Base-by-base conservation (phyloP, 805 yeast species). In the Teunomyces cretensis region DNA sequence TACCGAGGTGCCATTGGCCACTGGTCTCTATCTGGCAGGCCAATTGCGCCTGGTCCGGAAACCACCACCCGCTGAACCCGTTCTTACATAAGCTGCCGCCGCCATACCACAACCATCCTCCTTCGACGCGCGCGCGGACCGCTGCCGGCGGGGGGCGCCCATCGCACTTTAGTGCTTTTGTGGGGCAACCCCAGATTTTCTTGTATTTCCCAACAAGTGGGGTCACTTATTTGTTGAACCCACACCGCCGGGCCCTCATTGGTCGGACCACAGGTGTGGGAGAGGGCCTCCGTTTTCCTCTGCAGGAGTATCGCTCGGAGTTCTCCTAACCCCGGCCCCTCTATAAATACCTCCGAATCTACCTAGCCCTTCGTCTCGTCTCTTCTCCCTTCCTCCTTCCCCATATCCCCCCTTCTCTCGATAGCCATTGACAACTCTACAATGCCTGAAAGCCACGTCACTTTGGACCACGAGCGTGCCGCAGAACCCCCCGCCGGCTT, bases 401-500 rank as follows among this genome's bases (percentile, higher is more conserved):
- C n/a, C n/a, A n/a, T n/a, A n/a, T n/a, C n/a, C n/a, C n/a, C n/a
- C n/a, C n/a, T n/a, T n/a, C n/a, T n/a, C n/a, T n/a, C n/a, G n/a
- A n/a, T n/a, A n/a, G n/a, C n/a, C 8, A 11, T 12, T 32, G 8
- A 9, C 12, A n/a, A 5, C 14, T n/a, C 14, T 11, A 19, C 6
- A 28, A 44, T 45, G 48, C 48, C 48, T 12, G 48, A 45, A 41
- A 30, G 42, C 19, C 67, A 64, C 48, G 53, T 65, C 38, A 54
- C 65, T 11, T 60, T 67, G 42, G 72, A 66, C 46, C 71, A 66
- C 56, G 72, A 66, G 42, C 57, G 54, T 36, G 50, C 52, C 43
- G 49, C 49, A 32, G 49, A 47, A 6, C 72, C 68, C 46, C 81
- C 75, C 8, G 51, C 56, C 41, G 75, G 74, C 32, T 72, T 72